A percentile compares a stretch with the other conserved stretches of the same genome.
These are phyloP conservation scores for Naganishia vaughanmartiniae DNA, from an alignment of 768 basidiomycete genomes.

Conservation along the genomic window DNA sequence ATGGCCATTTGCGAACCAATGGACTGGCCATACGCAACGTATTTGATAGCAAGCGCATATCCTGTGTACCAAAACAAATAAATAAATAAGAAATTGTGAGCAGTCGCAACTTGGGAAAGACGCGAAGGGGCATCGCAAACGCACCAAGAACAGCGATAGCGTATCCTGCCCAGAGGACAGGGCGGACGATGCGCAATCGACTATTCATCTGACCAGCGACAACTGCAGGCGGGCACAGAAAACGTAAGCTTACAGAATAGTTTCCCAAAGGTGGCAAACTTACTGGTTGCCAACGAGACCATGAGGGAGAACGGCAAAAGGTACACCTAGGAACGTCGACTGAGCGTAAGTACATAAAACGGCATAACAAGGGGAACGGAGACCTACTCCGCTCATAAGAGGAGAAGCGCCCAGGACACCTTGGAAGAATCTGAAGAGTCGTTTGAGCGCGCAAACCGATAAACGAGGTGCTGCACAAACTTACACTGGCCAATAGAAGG, in stretches of 20 bases:
- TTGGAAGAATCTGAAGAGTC: constrained; percentile 46
- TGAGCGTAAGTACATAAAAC: constrained; percentile 33
- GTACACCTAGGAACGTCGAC: constrained; percentile 37
- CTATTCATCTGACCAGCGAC: constrained; percentile 43
- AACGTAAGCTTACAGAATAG: constrained; percentile 15
- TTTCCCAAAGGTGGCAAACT: not conserved
- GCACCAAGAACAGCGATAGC: constrained; percentile 34
- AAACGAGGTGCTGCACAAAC: not conserved
- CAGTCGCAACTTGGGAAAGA: constrained; percentile 25
- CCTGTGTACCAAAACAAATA: not conserved
- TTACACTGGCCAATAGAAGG: constrained; percentile 24
- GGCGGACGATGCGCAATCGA: constrained; percentile 40
- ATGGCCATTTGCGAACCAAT: constrained; percentile 39
- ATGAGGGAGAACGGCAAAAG: constrained; percentile 41
- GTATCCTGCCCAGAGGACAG: constrained; percentile 45
- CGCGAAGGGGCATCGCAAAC: constrained; percentile 34
- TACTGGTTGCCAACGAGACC: constrained; percentile 27
- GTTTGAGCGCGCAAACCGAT: constrained; percentile 29
- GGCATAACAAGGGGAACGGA: not conserved
- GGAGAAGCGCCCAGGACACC: constrained; percentile 32
- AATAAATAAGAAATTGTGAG: not conserved
- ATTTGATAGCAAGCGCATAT: constrained; percentile 28
- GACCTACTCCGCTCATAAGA: constrained; percentile 16
- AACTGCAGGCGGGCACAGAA: constrained; percentile 26
- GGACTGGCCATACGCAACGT: constrained; percentile 19